These are phyloP conservation scores for Russula griseocarnosa DNA, from an alignment of 768 basidiomycete genomes.

Conservation along the genomic window DNA sequence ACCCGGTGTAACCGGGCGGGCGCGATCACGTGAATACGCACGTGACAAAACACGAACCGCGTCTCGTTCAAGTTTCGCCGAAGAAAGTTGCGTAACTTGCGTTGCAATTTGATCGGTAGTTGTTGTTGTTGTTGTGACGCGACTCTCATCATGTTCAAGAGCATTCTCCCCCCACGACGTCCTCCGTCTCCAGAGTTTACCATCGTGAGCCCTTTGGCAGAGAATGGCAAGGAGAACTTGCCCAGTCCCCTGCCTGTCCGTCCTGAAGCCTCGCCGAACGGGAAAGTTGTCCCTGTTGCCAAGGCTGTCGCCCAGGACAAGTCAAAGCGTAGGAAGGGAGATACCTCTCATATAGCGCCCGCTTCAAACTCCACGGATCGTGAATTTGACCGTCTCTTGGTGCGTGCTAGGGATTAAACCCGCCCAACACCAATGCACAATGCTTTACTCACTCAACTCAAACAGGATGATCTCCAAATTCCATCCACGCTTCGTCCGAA, in stretches of 20 bases:
- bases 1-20: not conserved
- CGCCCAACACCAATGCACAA: not conserved
- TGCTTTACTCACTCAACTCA: not conserved
- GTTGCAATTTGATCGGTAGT: not conserved
- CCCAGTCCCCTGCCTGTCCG: slow-evolving; percentile 29
- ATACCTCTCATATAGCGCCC: slow-evolving; percentile 29
- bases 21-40: slow-evolving; percentile 21
- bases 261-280: slow-evolving; percentile 27
- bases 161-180: slow-evolving; percentile 68
- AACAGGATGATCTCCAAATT: slow-evolving; percentile 85
- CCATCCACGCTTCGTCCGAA: slow-evolving; percentile 73
- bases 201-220: slow-evolving; percentile 54
- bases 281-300: slow-evolving; percentile 33
- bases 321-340: slow-evolving; percentile 41
- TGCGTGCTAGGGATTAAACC: slow-evolving; percentile 37
- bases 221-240: slow-evolving; percentile 67
- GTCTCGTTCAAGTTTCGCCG: not conserved
- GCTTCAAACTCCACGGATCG: slow-evolving; percentile 48
- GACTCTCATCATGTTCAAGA: slow-evolving; percentile 74
- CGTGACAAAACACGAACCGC: slow-evolving; percentile 28
- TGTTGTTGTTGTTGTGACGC: not conserved
- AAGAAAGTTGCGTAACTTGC: no score
- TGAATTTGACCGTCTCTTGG: slow-evolving; percentile 80
- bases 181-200: slow-evolving; percentile 66
- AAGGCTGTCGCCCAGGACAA: slow-evolving; percentile 39